phyloP scores from a whole-genome alignment of 139 green algal species.

The Coelastrella sp. region DNA sequence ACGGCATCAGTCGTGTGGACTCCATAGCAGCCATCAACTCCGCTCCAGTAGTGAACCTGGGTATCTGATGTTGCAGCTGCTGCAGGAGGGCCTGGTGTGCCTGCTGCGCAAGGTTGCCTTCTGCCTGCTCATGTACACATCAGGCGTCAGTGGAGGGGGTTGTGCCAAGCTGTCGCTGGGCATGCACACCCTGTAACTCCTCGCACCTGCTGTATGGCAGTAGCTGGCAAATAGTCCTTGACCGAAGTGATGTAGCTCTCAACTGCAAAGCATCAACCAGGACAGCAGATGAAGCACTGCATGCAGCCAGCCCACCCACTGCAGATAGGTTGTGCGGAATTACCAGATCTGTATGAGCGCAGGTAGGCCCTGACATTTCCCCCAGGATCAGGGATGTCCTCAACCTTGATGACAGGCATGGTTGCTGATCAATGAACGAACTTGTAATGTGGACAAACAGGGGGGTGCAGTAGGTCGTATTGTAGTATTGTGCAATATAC shows the following conservation, averaged over 20 bases:
- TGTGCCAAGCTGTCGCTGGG: background rate
- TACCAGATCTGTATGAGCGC: background rate
- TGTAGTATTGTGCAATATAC: background rate
- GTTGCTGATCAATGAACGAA: background rate
- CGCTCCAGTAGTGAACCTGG: background rate
- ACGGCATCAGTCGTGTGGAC: conserved; percentile 17
- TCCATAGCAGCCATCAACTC: background rate
- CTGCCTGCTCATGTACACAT: background rate
- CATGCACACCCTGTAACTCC: background rate
- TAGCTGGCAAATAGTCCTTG: background rate
- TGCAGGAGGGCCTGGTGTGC: conserved; percentile 13
- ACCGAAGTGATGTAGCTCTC: conserved; percentile 27
- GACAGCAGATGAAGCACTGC: background rate
- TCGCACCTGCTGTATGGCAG: background rate
- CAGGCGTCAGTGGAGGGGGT: background rate
- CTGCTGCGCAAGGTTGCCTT: background rate
- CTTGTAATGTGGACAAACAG: background rate
- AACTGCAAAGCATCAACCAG: conserved; percentile 23
- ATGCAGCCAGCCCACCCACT: background rate
- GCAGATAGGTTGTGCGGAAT: no score
- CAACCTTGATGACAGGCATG: conserved; percentile 9
- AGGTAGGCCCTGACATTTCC: background rate
- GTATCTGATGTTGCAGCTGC: conserved; percentile 1
- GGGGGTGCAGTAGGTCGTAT: background rate
- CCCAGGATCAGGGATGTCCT: background rate